These are phyloP conservation scores for Trichoderma afroharzianum DNA, from an alignment of 2,329 filamentous ascomycete species.

Conservation along the genomic window DNA sequence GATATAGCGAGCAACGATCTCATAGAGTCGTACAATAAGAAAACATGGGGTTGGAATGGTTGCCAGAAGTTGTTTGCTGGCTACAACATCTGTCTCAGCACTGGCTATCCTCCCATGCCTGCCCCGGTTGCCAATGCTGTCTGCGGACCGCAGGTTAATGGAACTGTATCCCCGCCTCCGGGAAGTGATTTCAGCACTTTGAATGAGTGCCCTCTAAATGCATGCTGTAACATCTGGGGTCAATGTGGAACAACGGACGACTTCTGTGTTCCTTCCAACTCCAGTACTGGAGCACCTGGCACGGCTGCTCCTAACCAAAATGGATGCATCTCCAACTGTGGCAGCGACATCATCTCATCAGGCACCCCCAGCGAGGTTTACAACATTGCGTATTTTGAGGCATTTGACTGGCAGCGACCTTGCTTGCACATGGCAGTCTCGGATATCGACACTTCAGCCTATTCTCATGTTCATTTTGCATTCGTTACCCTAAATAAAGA, in stretches of 20 bases:
- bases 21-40: conserved; percentile 22
- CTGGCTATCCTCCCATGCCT: conserved; percentile 34
- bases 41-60: conserved; percentile 31
- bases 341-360: conserved; percentile 16
- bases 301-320: neutral
- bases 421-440: neutral
- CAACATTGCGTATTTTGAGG: neutral
- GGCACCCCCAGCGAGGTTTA: neutral
- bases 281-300: neutral
- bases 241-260: conserved; percentile 39
- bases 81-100: conserved; percentile 34
- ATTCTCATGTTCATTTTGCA: neutral
- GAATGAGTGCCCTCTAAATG: conserved; percentile 30
- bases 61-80: conserved; percentile 26
- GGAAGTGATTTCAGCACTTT: conserved; percentile 23
- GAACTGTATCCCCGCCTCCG: conserved; percentile 24
- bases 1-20: neutral
- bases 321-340: conserved; percentile 26
- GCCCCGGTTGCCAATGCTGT: conserved; percentile 27
- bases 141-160: conserved; percentile 34
- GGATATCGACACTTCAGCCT: neutral
- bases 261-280: conserved; percentile 32
- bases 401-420: neutral
- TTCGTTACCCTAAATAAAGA: neutral
- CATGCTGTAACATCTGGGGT: conserved; percentile 37